These are phyloP conservation scores for Eucalyptus globulus DNA, from an alignment of 345 rosid genomes.

Conservation along the genomic window DNA sequence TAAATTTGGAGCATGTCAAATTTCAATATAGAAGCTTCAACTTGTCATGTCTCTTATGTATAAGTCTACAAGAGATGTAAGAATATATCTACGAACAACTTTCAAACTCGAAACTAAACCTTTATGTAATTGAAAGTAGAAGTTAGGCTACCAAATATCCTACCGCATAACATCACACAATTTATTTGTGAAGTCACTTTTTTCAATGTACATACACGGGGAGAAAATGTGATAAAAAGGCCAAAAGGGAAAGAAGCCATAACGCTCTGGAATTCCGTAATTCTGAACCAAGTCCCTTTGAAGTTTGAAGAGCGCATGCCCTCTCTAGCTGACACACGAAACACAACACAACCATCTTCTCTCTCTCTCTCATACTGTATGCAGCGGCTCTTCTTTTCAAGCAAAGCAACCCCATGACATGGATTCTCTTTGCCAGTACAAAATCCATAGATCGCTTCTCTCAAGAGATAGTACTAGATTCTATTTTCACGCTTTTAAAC, in stretches of 20 bases:
- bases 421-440: slow-evolving; percentile 39
- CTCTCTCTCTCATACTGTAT: neutral
- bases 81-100: neutral
- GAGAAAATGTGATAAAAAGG: slow-evolving; percentile 6
- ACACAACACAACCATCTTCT: neutral
- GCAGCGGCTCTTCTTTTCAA: slow-evolving; percentile 39
- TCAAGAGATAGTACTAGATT: slow-evolving; percentile 39
- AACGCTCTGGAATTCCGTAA: neutral
- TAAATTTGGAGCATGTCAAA: neutral
- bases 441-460: slow-evolving; percentile 28
- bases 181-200: neutral
- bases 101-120: neutral
- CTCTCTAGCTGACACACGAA: slow-evolving; percentile 17
- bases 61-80: neutral
- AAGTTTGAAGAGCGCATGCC: slow-evolving; percentile 16
- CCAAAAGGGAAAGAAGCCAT: slow-evolving; percentile 9
- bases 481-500: slow-evolving; percentile 1
- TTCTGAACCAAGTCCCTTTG: neutral
- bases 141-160: neutral
- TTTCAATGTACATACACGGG: neutral
- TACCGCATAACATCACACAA: neutral
- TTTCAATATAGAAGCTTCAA: neutral
- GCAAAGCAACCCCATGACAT: slow-evolving; percentile 17
- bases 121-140: neutral
- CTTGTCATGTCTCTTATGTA: neutral